Evolutionary conservation across 257 asterid species (phyloP).

Genomic region (Solanum etuberosum): DNA sequence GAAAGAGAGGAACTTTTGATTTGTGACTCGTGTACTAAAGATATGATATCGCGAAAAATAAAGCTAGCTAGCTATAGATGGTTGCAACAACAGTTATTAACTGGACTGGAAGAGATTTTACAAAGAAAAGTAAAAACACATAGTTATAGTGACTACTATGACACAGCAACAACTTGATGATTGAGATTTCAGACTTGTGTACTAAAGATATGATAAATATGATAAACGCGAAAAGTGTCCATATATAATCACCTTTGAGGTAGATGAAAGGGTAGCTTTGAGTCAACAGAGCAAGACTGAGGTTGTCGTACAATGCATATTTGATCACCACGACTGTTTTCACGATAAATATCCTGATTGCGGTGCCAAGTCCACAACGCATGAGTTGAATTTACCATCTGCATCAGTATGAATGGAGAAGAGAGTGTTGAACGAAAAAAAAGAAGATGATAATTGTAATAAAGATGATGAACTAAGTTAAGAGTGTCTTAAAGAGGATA

Average conservation of each 20-base stretch:
- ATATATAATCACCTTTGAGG: not conserved
- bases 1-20: not conserved
- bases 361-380: conserved; percentile 98
- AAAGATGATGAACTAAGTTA: not conserved
- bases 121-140: not conserved
- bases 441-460: not conserved
- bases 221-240: too few species aligned
- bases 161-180: not conserved
- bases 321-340: conserved; percentile 55
- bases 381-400: conserved; percentile 67
- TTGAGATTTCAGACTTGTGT: not conserved
- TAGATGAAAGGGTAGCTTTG: conserved; percentile 10
- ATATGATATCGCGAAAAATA: not conserved
- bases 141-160: not conserved
- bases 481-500: not conserved
- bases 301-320: conserved; percentile 82
- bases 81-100: not conserved
- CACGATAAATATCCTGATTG: conserved; percentile 59
- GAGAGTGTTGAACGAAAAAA: not conserved
- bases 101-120: not conserved
- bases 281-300: conserved; percentile 27
- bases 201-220: not conserved
- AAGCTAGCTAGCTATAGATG: not conserved
- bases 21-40: not conserved
- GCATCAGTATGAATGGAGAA: not conserved